phyloP scores from a whole-genome alignment of 1,284 basidiomycete species.

The Fomitopsis schrenkii region DNA sequence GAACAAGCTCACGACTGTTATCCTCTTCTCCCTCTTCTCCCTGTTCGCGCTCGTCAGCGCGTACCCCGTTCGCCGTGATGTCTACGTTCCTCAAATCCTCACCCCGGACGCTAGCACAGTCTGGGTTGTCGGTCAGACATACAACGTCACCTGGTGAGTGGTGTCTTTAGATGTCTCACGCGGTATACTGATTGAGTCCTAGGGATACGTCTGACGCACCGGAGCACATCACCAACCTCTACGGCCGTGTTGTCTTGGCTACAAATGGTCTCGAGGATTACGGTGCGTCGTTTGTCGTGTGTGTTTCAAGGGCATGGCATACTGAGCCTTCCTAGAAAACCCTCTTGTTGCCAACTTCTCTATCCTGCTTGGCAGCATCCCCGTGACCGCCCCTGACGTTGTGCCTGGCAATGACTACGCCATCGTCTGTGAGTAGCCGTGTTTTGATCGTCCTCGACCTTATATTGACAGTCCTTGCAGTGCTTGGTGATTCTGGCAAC shows the following conservation, averaged over 20 bases:
- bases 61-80: conserved; percentile 38
- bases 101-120: conserved; percentile 33
- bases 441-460: not conserved
- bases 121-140: conserved; percentile 38
- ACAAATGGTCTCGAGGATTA: conserved; percentile 29
- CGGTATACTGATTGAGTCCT: not conserved
- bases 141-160: conserved; percentile 43
- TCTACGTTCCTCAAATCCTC: conserved; percentile 41
- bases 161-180: not conserved
- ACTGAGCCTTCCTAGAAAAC: conserved; percentile 13
- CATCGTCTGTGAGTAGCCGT: conserved; percentile 25
- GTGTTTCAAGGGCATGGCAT: not conserved
- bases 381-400: conserved; percentile 30
- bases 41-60: conserved; percentile 22
- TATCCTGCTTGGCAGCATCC: conserved; percentile 33
- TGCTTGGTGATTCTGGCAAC: conserved; percentile 35
- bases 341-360: conserved; percentile 36
- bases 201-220: conserved; percentile 41
- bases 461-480: conserved; percentile 14
- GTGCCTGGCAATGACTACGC: conserved; percentile 23
- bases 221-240: conserved; percentile 41
- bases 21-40: conserved; percentile 22
- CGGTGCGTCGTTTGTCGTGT: conserved; percentile 15
- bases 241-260: conserved; percentile 38
- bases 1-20: conserved; percentile 21